Evolutionary conservation across 177 flowering plant species (phyloP).

Genomic region (Vitis hybrid): DNA sequence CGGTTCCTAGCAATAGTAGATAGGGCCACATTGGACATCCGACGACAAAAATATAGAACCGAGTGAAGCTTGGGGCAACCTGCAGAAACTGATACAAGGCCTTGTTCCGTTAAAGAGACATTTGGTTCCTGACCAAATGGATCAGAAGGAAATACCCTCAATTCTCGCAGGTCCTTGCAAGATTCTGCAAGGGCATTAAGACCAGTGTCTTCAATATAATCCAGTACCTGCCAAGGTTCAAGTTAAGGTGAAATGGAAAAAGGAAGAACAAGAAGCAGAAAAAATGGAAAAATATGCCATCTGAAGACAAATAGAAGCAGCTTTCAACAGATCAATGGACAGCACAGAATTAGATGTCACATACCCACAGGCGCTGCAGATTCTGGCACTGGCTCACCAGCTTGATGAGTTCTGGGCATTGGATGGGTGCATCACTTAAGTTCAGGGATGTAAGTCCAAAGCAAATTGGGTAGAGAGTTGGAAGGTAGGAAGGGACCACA

Average conservation of each 20-base stretch:
- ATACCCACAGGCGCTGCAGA: slow-evolving; percentile 75
- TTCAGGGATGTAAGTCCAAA: slow-evolving; percentile 68
- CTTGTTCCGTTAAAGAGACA: slow-evolving; percentile 73
- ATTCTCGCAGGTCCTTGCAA: slow-evolving; percentile 75
- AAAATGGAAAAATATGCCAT: not conserved
- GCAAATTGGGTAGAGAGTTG: slow-evolving; percentile 71
- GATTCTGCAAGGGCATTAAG: slow-evolving; percentile 61
- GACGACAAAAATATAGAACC: slow-evolving; percentile 85
- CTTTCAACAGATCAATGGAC: not conserved
- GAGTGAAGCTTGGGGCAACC: slow-evolving; percentile 89
- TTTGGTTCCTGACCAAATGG: slow-evolving; percentile 58
- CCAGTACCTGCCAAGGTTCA: slow-evolving; percentile 59
- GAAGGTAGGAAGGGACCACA: slow-evolving; percentile 66
- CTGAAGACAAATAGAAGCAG: not conserved
- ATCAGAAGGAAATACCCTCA: slow-evolving; percentile 92
- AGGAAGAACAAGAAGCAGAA: not conserved
- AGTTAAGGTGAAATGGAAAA: slow-evolving; percentile 4
- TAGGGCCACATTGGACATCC: slow-evolving; percentile 80
- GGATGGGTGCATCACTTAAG: slow-evolving; percentile 74
- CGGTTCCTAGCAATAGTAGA: slow-evolving; percentile 65
- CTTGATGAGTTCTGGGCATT: slow-evolving; percentile 62
- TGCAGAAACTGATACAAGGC: slow-evolving; percentile 75
- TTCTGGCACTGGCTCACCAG: slow-evolving; percentile 68
- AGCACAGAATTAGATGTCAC: slow-evolving; percentile 8
- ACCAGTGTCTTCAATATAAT: slow-evolving; percentile 82